Conservation (phyloP, 768 basidiomycete species). For the Pleurotus giganteus region DNA sequence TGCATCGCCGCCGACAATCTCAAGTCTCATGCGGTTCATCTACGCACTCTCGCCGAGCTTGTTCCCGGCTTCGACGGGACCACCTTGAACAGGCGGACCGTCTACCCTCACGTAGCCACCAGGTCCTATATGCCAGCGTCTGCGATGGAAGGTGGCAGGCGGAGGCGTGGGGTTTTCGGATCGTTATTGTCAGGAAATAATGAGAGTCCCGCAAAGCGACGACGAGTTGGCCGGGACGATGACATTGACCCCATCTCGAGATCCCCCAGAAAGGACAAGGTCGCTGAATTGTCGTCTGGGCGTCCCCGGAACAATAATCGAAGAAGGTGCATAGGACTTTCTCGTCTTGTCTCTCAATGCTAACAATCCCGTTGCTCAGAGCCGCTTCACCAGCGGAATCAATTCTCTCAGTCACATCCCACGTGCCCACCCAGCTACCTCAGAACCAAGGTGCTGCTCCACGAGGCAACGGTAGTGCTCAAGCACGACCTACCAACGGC, state of each 20-base stretch:
- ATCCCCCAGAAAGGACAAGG: conserved; percentile 65
- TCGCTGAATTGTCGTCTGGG: conserved; percentile 36
- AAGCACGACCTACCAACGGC: conserved; percentile 26
- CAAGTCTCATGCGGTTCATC: conserved; percentile 59
- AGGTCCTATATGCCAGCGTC: conserved; percentile 63
- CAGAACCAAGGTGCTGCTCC: conserved; percentile 14
- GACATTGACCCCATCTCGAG: conserved; percentile 51
- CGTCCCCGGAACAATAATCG: conserved; percentile 53
- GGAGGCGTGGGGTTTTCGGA: conserved; percentile 55
- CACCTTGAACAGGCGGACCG: conserved; percentile 58
- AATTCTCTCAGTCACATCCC: conserved; percentile 67
- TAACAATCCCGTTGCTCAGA: conserved; percentile 21
- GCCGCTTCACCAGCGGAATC: conserved; percentile 73
- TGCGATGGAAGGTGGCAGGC: conserved; percentile 61
- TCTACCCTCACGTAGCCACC: conserved; percentile 74
- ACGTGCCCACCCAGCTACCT: conserved; percentile 40
- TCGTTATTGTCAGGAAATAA: conserved; percentile 51
- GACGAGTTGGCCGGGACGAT: conserved; percentile 58
- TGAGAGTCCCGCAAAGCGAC: conserved; percentile 69
- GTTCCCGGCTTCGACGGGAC: conserved; percentile 63
- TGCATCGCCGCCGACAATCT: conserved; percentile 89
- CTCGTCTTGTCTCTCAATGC: conserved; percentile 9
- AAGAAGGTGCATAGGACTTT: conserved; percentile 51
- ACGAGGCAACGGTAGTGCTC: conserved; percentile 24
- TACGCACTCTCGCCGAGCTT: conserved; percentile 58